Evolutionary conservation across 495 filamentous ascomycete species (phyloP), one percentile per base, ranked within the genome.

Genomic region (Hypoxylon lenormandii): DNA sequence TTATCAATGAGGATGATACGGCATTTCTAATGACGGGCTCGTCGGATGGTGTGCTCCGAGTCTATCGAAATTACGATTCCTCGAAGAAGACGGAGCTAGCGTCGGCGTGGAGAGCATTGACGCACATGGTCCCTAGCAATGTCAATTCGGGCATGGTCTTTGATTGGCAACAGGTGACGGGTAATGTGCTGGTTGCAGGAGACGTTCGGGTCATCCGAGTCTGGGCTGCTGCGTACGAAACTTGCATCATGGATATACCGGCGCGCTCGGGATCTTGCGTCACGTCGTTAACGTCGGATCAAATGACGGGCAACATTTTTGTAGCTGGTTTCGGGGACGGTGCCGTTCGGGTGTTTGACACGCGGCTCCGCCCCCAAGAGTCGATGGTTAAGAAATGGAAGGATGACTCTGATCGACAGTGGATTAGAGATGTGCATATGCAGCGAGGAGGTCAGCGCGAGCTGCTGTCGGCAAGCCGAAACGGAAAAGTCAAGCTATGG

Each of bases 1-100:
- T 97, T 74, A 95, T 99, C 79, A 99, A 99, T 69, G 95, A 99
- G 76, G 95, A 99, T 71, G 95, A 99, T 72, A 92, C 95, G 74
- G 94, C 96, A 6, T 84, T 97, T 28, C 78, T 98, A 45, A 92
- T 98, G 88, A 97, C 92, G 5, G 95, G 94, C 4, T 94, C 92
- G 8, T 96, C 92, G 1, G 95, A 99, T 72, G 95, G 95, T 37
- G 90, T 98, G 4, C 85, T 99, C 62, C 90, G 94, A 68, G 88
- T 98, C n/a, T 98, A 94, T 77, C 87, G 92, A 54, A 91, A 96
- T 72, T 98, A 98, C 71, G 89, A 92, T 69, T 87, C 85, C 28
- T 80, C 87, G 19, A 84, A 83, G 58, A 83, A 86, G 7, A 87
- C 93, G 47, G 92, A 97, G 79, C 85, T 99, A n/a, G 92, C 96